These are phyloP conservation scores for Ceriops tagal DNA, from an alignment of 345 rosid genomes.

Conservation along the genomic window DNA sequence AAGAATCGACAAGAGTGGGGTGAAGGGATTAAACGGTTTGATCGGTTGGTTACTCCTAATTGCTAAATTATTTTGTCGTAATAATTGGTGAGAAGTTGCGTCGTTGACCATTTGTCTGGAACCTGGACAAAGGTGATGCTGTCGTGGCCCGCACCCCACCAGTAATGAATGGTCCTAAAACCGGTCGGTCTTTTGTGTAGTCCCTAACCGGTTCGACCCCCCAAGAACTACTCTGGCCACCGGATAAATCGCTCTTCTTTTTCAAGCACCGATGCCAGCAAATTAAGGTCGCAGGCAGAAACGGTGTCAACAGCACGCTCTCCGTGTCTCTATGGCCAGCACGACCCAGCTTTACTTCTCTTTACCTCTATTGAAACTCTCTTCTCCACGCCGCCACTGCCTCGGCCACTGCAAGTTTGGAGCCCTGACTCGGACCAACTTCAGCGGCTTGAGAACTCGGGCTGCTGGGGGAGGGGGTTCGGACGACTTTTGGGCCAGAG, in stretches of 20 bases:
- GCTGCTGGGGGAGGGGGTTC: conserved; percentile 31
- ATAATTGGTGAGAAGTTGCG: not conserved
- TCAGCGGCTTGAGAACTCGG: conserved; percentile 16
- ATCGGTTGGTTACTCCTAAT: no score
- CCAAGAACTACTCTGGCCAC: not conserved
- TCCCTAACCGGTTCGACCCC: not conserved
- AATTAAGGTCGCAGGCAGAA: not conserved
- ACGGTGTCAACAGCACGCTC: no score
- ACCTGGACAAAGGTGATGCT: no score
- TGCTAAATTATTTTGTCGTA: no score
- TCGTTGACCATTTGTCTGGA: not conserved
- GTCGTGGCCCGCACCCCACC: not conserved
- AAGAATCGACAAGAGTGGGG: no score
- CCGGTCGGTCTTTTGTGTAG: not conserved
- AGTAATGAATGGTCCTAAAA: not conserved
- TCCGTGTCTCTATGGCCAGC: not conserved
- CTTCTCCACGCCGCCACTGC: conserved; percentile 22
- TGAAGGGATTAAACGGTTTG: no score
- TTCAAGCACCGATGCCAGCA: not conserved
- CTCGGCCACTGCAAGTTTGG: conserved; percentile 2
- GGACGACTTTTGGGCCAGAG: conserved; percentile 75
- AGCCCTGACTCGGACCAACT: conserved; percentile 12
- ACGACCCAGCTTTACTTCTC: conserved; percentile 28
- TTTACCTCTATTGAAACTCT: conserved; percentile 19
- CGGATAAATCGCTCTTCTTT: conserved; percentile 18